A percentile compares a stretch with the other conserved stretches of the same genome.
phyloP scores from a whole-genome alignment of 768 basidiomycete genomes.

The Naganishia vaughanmartiniae region DNA sequence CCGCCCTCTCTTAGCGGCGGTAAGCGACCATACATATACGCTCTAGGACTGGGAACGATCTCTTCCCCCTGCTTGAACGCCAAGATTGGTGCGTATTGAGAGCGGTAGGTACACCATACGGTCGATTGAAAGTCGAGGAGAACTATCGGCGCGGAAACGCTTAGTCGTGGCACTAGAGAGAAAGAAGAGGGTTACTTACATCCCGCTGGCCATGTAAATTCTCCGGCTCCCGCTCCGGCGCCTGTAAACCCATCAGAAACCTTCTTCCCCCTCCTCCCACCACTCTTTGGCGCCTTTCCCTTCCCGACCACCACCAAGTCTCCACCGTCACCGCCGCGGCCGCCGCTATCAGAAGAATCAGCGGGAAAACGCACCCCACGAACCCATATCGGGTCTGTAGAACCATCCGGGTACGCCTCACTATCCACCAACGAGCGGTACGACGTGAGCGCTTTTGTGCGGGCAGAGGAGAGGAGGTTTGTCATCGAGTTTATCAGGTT shows the following conservation, averaged over 20 bases:
- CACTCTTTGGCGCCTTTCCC: not conserved
- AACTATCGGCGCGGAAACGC: slow-evolving; percentile 54
- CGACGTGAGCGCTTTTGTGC: not conserved
- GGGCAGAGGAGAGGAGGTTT: not conserved
- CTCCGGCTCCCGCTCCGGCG: not conserved
- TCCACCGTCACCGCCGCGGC: too few relatives aligned
- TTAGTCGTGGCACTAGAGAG: not conserved
- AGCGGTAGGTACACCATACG: slow-evolving; percentile 89
- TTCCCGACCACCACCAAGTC: not conserved
- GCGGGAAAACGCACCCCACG: not conserved
- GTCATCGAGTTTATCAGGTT: not conserved
- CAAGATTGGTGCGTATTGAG: slow-evolving; percentile 74
- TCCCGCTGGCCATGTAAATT: not conserved
- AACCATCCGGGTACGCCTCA: not conserved
- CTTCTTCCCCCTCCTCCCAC: not conserved
- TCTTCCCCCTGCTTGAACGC: slow-evolving; percentile 37
- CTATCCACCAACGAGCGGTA: not conserved
- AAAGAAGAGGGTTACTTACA: not conserved
- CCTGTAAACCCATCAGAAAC: not conserved
- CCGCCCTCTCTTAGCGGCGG: not conserved
- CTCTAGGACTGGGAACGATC: slow-evolving; percentile 41
- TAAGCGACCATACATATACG: slow-evolving; percentile 39
- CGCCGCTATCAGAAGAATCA: too few relatives aligned
- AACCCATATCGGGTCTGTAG: not conserved
- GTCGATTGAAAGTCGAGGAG: slow-evolving; percentile 84